Evolutionary conservation across 108 stramenopile genomes (phyloP).

Genomic region (Pseudonitzschia multistriata): DNA sequence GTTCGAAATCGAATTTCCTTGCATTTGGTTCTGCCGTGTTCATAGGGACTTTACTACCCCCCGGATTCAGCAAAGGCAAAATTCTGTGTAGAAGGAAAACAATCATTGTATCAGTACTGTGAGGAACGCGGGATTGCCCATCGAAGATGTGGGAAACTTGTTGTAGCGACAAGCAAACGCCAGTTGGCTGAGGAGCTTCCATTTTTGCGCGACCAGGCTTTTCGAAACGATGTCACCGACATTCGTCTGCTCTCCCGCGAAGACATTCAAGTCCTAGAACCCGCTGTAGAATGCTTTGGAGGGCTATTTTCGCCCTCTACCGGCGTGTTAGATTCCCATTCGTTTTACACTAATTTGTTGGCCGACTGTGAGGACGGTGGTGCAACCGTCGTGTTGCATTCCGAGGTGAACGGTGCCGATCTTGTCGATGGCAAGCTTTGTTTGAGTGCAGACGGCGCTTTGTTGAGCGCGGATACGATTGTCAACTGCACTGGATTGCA

Average conservation of each 20-base stretch:
- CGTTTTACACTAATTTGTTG: slow-evolving; percentile 58
- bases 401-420: slow-evolving; percentile 47
- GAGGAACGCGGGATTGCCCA: slow-evolving; percentile 43
- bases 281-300: slow-evolving; percentile 52
- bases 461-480: slow-evolving; percentile 60
- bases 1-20: background rate
- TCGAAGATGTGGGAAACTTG: slow-evolving; percentile 65
- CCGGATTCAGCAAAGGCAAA: slow-evolving; percentile 49
- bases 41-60: slow-evolving; percentile 77
- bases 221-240: slow-evolving; percentile 65
- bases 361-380: slow-evolving; percentile 73
- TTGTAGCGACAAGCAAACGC: slow-evolving; percentile 61
- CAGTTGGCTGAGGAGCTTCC: slow-evolving; percentile 38
- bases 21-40: background rate
- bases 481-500: slow-evolving; percentile 70
- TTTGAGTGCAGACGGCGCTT: slow-evolving; percentile 37
- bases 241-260: slow-evolving; percentile 50
- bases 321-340: slow-evolving; percentile 78
- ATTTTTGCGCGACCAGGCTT: slow-evolving; percentile 20
- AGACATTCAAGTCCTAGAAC: slow-evolving; percentile 62
- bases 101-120: slow-evolving; percentile 76
- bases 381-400: slow-evolving; percentile 53
- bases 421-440: background rate
- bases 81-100: slow-evolving; percentile 75
- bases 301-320: slow-evolving; percentile 80